Evolutionary conservation across 768 basidiomycete genomes (phyloP), one percentile per base, ranked within the genome.

Genomic region (Antrodiella citrinella): DNA sequence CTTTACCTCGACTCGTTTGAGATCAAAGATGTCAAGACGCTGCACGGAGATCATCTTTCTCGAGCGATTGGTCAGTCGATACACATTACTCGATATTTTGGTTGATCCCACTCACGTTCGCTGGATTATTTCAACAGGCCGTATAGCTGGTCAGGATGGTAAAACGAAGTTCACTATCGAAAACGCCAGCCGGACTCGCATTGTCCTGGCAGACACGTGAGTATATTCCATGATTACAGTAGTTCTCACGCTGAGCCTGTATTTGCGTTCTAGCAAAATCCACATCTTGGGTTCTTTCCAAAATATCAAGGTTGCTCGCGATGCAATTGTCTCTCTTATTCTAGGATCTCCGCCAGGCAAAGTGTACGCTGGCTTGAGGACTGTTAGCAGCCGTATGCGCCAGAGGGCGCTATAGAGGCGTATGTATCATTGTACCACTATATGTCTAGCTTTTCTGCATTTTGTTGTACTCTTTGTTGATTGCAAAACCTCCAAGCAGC

Each of bases 121-220:
- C n/a, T n/a, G n/a, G 26, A 45, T 51, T 19, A 22, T 48, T 47
- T 9, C 58, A n/a, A 7, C 18, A 91, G 89, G 92, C 57, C 94
- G 96, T 58, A 98, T 99, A 64, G 96, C 96, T 10, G 96, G 96
- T 3, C 93, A 99, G 64, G 93, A 96, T 55, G 96, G 96, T 41
- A 97, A 97, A 72, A 97, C 94, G 10, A 94, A 96, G 65, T 98
- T 97, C 66, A 93, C 94, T 1, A 98, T 99, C 49, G 96, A 99
- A 72, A 99, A 98, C 60, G 80, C 93, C 2, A 94, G 86, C 57
- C 79, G 95, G 51, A 99, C 96, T 22, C 86, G 96, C n/a, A 97
- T 99, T 50, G 91, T 99, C 43, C 81, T 99, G 39, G 96, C 96
- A 10, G 96, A 99, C 64, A 93, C 92, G 94, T 94, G 62, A 49